A percentile compares a stretch with the other conserved stretches of the same genome.
These are phyloP conservation scores for Kluyveromyces nonfermentans DNA, from an alignment of 805 yeast species.

Conservation along the genomic window DNA sequence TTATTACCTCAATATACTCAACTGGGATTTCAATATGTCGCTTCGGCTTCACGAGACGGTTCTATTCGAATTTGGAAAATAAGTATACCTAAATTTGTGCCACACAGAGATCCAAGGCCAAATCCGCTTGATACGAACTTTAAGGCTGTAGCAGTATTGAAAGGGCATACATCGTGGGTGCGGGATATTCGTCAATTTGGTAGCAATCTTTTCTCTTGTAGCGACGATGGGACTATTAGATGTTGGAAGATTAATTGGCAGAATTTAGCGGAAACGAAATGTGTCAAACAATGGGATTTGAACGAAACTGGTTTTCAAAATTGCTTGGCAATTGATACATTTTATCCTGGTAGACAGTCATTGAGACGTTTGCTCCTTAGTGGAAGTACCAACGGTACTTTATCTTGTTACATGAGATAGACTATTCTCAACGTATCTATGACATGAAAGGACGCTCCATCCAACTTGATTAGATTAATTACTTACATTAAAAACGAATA, in stretches of 20 bases:
- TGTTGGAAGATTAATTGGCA: constrained; percentile 57
- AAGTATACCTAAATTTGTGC: constrained; percentile 53
- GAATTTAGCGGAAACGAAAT: constrained; percentile 10
- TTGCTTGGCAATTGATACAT: constrained; percentile 32
- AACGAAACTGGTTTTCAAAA: constrained; percentile 74
- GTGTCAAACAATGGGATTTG: constrained; percentile 42
- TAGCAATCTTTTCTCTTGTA: constrained; percentile 59
- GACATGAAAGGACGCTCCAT: too few relatives aligned
- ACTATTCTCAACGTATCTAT: neutral
- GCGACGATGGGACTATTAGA: constrained; percentile 71
- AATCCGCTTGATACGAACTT: constrained; percentile 49
- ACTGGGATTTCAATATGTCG: constrained; percentile 62
- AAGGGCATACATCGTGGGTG: constrained; percentile 86
- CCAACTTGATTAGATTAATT: too few relatives aligned
- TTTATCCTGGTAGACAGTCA: constrained; percentile 10
- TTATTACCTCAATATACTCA: constrained; percentile 20
- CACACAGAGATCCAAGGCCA: constrained; percentile 49
- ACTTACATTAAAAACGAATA: too few relatives aligned
- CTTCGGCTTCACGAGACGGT: constrained; percentile 75
- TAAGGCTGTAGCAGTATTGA: constrained; percentile 42
- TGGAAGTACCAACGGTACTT: constrained; percentile 17
- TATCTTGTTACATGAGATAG: constrained; percentile 16
- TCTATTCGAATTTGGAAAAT: constrained; percentile 64
- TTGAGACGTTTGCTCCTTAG: constrained; percentile 17
- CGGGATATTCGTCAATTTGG: constrained; percentile 64